Conservation (phyloP, 129 eudicot species). For the Lonicera japonica region DNA sequence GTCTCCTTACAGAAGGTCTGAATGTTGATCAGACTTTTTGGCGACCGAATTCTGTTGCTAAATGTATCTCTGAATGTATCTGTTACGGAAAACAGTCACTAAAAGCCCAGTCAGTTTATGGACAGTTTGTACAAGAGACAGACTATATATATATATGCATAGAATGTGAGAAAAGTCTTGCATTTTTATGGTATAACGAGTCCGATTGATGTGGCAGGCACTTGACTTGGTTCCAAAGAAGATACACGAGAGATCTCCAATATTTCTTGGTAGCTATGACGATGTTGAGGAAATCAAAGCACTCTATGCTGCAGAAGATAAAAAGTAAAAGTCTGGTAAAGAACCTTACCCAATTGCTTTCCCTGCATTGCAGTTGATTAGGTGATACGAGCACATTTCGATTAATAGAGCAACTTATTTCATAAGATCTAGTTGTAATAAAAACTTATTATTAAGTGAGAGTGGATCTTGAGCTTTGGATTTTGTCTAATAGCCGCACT, state of each 20-base stretch:
- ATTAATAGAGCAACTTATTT: slow-evolving; percentile 1
- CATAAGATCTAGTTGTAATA: slow-evolving; percentile 4
- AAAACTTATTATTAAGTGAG: neutral
- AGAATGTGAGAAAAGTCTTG: no score
- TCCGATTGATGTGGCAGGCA: slow-evolving; percentile 38
- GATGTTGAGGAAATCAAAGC: slow-evolving; percentile 96
- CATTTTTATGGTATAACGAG: neutral
- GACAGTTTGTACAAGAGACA: no score
- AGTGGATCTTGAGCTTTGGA: neutral
- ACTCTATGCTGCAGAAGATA: slow-evolving; percentile 70
- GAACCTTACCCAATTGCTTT: no score
- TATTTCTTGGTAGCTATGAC: slow-evolving; percentile 95
- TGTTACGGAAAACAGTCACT: no score
- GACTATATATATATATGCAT: no score
- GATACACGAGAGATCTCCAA: slow-evolving; percentile 90
- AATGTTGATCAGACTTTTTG: no score
- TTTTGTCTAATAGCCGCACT: neutral
- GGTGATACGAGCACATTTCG: neutral
- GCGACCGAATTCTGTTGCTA: no score
- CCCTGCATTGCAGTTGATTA: slow-evolving; percentile 5
- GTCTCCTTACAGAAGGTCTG: no score
- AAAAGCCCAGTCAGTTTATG: no score
- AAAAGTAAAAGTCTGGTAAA: slow-evolving; percentile 17
- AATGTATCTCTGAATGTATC: no score
- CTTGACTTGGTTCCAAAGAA: slow-evolving; percentile 80